phyloP scores from a whole-genome alignment of 176 grass and related monocot species.

The Oryza coarctata region DNA sequence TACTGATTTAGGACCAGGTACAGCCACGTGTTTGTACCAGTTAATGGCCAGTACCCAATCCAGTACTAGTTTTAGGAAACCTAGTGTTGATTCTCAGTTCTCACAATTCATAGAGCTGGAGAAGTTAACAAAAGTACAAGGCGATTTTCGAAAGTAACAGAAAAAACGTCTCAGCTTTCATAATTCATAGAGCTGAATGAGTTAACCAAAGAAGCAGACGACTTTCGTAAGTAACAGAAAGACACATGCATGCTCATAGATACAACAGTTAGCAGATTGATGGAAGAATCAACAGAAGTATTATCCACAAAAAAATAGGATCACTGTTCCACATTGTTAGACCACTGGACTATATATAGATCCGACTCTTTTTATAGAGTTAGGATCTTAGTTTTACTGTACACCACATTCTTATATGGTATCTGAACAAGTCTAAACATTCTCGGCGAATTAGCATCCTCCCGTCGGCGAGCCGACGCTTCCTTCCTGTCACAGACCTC shows the following conservation, averaged over 20 bases:
- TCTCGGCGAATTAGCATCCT: too few species aligned
- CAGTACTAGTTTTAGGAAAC: background rate
- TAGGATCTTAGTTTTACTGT: too few species aligned
- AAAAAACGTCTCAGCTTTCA: background rate
- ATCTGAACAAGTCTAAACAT: too few species aligned
- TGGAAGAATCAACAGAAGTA: background rate
- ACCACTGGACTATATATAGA: too few species aligned
- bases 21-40: background rate
- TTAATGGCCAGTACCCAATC: background rate
- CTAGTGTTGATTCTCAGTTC: background rate
- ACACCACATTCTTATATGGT: too few species aligned
- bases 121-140: background rate
- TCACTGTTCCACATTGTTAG: background rate
- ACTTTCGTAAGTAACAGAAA: background rate
- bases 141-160: background rate
- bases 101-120: background rate
- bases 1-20: background rate
- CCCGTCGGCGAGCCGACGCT: too few species aligned
- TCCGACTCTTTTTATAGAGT: too few species aligned
- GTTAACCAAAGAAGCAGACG: background rate
- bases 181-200: background rate
- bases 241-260: background rate
- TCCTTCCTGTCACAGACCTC: too few species aligned
- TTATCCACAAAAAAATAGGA: slow-evolving; percentile 8
- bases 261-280: background rate